Percentiles rank a stretch among this genome's conserved stretches.
Conservation (phyloP, 2,329 filamentous ascomycete genomes). For the Coniochaeta hoffmannii region DNA sequence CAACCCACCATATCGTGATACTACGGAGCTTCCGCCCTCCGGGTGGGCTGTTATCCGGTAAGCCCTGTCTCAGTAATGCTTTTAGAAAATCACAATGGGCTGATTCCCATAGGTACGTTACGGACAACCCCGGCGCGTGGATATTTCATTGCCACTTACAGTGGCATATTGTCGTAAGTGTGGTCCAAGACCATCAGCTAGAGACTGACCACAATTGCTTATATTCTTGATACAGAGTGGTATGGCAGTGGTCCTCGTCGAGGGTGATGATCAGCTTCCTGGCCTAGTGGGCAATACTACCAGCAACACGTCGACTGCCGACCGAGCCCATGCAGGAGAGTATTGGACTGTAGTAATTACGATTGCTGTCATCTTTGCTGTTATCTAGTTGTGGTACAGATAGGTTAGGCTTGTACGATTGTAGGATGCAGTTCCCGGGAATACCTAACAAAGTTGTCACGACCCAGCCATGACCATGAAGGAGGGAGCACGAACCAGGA, state of each 20-base stretch:
- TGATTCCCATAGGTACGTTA: neutral
- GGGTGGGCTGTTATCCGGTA: conserved; percentile 1
- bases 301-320: too few species aligned
- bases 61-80: neutral
- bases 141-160: conserved; percentile 1
- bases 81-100: neutral
- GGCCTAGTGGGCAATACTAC: neutral
- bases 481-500: too few species aligned
- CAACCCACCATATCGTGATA: conserved; percentile 1
- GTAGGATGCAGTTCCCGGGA: too few species aligned
- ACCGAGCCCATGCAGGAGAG: too few species aligned
- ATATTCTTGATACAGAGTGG: neutral
- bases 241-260: conserved; percentile 3
- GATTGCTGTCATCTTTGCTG: too few species aligned
- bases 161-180: conserved; percentile 2
- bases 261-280: conserved; percentile 1
- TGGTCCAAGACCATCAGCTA: neutral
- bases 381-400: too few species aligned
- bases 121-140: conserved; percentile 1
- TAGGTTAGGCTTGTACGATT: too few species aligned
- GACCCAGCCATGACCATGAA: too few species aligned
- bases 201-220: neutral
- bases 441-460: too few species aligned
- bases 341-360: too few species aligned
- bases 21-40: neutral